Conservation (phyloP, 2,329 filamentous ascomycete species). For the Colletotrichum godetiae region DNA sequence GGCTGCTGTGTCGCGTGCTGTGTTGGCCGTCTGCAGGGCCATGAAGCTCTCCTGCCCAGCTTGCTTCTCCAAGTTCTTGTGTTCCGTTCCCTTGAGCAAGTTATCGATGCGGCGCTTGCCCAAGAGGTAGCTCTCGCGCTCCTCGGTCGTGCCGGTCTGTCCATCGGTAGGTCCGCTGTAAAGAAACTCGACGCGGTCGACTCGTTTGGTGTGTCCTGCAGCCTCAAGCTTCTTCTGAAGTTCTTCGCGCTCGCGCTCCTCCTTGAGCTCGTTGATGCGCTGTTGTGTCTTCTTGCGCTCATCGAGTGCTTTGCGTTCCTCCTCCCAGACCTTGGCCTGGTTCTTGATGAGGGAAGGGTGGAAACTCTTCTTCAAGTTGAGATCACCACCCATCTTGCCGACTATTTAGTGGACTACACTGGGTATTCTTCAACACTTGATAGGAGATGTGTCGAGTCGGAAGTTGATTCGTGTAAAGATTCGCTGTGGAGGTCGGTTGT, state of each 20-base stretch:
- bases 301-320: slow-evolving; percentile 91
- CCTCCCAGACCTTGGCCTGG: slow-evolving; percentile 89
- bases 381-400: slow-evolving; percentile 87
- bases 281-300: slow-evolving; percentile 95
- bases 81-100: slow-evolving; percentile 80
- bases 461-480: not conserved
- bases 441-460: not conserved
- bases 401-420: not conserved
- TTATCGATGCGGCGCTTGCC: slow-evolving; percentile 94
- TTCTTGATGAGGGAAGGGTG: slow-evolving; percentile 93
- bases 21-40: slow-evolving; percentile 77
- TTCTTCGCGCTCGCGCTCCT: slow-evolving; percentile 93
- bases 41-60: slow-evolving; percentile 70
- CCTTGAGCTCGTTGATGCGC: slow-evolving; percentile 90
- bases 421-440: not conserved
- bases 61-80: slow-evolving; percentile 83
- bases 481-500: not conserved
- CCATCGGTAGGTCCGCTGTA: slow-evolving; percentile 88
- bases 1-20: slow-evolving; percentile 79
- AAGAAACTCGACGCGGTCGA: slow-evolving; percentile 97
- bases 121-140: slow-evolving; percentile 92
- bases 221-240: slow-evolving; percentile 90
- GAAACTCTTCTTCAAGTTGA: slow-evolving; percentile 96
- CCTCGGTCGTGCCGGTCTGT: slow-evolving; percentile 81
- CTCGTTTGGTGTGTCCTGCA: slow-evolving; percentile 82